Base-by-base conservation (phyloP, 2,329 filamentous ascomycete species). In the Arthrobotrys megalospora region DNA sequence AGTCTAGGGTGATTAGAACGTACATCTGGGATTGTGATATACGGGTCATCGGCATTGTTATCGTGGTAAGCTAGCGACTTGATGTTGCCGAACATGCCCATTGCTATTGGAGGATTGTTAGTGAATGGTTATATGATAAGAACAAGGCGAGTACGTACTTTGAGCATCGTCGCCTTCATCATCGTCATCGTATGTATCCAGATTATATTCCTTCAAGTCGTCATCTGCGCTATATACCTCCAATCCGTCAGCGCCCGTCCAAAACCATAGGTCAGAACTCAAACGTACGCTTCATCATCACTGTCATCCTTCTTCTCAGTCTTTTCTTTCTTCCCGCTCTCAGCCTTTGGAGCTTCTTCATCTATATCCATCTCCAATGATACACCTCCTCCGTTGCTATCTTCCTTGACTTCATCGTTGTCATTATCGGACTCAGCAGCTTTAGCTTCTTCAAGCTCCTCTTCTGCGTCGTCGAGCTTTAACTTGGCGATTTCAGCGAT, bases 61-160 rank as follows among this genome's bases (percentile, higher is more conserved):
- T 94, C 91, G 86, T 99, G 94, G 85, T 97, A 99, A 12, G 94
- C 92, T 28, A 99, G 87, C 34, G 93, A 94, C 85, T 96, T 96
- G 83, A 97, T 90, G 83, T 97, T 97, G 83, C 94, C 94, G 83
- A 99, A 98, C 89, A 97, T 97, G 82, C 91, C 91, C 88, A 96
- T 91, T 67, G 66, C 77, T 81, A 21, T 52, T 19, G n/a, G 48
- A 6, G 4, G n/a, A 62, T n/a, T 7, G 50, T 32, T 53, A 68
- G 45, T 11, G 10, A 34, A 6, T 32, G 36, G 19, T 2, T 24
- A 12, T 3, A 34, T 36, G 16, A 43, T 2, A n/a, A 7, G 48
- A 12, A 53, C 19, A 8, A 2, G 45, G 36, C 24, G 34, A 50
- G n/a, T 32, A 32, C 67, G 55, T 79, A 82, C 91, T 89, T 82